These are phyloP conservation scores for Fomitopsis betulina DNA, from an alignment of 1,284 basidiomycete species.

Conservation along the genomic window DNA sequence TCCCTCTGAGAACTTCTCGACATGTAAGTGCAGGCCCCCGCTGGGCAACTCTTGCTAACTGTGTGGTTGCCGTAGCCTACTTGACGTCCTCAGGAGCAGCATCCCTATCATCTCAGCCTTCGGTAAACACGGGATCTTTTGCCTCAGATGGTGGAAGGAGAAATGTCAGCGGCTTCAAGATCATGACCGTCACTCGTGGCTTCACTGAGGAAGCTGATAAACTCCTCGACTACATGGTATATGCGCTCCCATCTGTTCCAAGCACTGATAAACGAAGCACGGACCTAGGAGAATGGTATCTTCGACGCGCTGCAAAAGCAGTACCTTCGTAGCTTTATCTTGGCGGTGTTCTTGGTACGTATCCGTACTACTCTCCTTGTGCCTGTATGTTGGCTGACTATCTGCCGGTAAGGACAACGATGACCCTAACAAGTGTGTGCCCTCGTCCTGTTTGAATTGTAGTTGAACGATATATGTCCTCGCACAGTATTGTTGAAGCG, in stretches of 20 bases:
- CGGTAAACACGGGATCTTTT: slow-evolving; percentile 30
- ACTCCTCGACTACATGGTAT: slow-evolving; percentile 72
- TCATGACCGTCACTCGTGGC: slow-evolving; percentile 69
- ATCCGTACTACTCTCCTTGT: background rate
- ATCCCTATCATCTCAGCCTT: slow-evolving; percentile 33
- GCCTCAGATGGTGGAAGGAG: slow-evolving; percentile 26
- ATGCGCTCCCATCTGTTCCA: slow-evolving; percentile 13
- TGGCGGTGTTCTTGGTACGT: slow-evolving; percentile 75
- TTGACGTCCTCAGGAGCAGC: slow-evolving; percentile 47
- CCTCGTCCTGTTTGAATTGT: background rate
- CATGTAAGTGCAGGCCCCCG: slow-evolving; percentile 41
- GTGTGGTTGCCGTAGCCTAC: slow-evolving; percentile 36
- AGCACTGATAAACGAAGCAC: background rate
- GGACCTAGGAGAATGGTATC: slow-evolving; percentile 66
- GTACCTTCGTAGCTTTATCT: slow-evolving; percentile 75
- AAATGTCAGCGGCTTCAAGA: slow-evolving; percentile 51
- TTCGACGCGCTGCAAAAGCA: slow-evolving; percentile 75
- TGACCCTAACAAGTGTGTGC: slow-evolving; percentile 70
- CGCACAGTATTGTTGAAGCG: slow-evolving; percentile 66
- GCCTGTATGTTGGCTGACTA: background rate
- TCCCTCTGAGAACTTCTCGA: slow-evolving; percentile 76
- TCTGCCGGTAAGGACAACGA: slow-evolving; percentile 51
- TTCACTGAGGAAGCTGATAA: slow-evolving; percentile 77
- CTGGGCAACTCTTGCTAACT: slow-evolving; percentile 5
- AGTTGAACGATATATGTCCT: background rate